These are phyloP conservation scores for Collybia nuda DNA, from an alignment of 768 basidiomycete genomes.

Conservation along the genomic window DNA sequence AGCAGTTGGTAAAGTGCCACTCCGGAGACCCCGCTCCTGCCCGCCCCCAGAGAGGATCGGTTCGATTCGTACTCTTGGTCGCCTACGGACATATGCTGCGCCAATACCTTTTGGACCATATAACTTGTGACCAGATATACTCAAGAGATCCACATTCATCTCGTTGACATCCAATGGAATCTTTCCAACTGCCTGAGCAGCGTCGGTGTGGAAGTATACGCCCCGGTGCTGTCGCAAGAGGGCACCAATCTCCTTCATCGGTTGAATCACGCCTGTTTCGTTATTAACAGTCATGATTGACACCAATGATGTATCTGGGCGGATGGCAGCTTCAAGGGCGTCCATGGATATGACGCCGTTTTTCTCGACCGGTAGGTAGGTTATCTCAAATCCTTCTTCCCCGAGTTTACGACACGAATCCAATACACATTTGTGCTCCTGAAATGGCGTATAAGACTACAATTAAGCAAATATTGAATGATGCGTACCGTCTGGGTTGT, in stretches of 20 bases:
- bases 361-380: constrained; percentile 90
- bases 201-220: constrained; percentile 95
- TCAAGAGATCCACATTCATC: constrained; percentile 94
- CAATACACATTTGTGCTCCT: constrained; percentile 99
- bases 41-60: constrained; percentile 96
- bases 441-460: constrained; percentile 3
- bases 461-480: neutral
- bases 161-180: constrained; percentile 92
- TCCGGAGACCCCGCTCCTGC: constrained; percentile 92
- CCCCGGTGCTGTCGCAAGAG: constrained; percentile 85
- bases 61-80: constrained; percentile 91
- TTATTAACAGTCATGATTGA: constrained; percentile 99
- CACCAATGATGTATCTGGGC: constrained; percentile 91
- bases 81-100: constrained; percentile 88
- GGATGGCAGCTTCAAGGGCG: constrained; percentile 82
- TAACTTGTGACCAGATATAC: constrained; percentile 95
- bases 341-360: constrained; percentile 83
- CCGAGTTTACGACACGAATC: constrained; percentile 95
- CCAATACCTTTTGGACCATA: constrained; percentile 98
- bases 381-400: constrained; percentile 97
- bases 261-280: constrained; percentile 98
- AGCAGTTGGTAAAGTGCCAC: constrained; percentile 89
- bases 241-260: constrained; percentile 91
- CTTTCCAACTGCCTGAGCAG: constrained; percentile 93
- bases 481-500: constrained; percentile 86